These are phyloP conservation scores for Xylaria scruposa DNA, from an alignment of 495 filamentous ascomycete species.

Conservation along the genomic window DNA sequence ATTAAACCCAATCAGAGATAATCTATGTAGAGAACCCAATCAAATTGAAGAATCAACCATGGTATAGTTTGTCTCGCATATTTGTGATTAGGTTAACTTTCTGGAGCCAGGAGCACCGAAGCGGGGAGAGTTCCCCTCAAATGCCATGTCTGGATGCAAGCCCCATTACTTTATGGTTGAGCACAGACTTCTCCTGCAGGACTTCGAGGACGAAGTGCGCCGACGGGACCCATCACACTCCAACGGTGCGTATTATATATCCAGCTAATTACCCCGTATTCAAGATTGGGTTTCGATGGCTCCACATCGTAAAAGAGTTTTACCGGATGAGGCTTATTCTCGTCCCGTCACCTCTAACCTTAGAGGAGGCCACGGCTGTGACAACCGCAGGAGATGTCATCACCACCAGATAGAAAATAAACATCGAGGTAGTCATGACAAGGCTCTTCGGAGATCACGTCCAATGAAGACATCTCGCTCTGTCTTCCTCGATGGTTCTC, in stretches of 20 bases:
- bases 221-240: neutral
- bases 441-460: neutral
- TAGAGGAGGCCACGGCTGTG: neutral
- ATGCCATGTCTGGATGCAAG: neutral
- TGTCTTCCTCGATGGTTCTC: neutral
- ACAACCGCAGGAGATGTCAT: neutral
- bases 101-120: neutral
- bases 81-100: neutral
- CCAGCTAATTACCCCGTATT: constrained; percentile 11
- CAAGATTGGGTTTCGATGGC: no score
- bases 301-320: neutral
- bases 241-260: neutral
- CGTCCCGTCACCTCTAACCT: neutral
- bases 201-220: neutral
- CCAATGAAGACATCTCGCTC: neutral
- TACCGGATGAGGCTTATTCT: neutral
- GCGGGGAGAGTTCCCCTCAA: constrained; percentile 4
- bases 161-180: constrained; percentile 3
- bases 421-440: neutral
- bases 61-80: neutral
- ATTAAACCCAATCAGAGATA: constrained; percentile 47
- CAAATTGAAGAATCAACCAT: neutral
- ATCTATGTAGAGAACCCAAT: neutral
- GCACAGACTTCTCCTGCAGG: constrained; percentile 14
- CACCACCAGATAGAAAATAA: neutral